phyloP scores from a whole-genome alignment of 345 rosid genomes.

The Eucalyptus marginata region DNA sequence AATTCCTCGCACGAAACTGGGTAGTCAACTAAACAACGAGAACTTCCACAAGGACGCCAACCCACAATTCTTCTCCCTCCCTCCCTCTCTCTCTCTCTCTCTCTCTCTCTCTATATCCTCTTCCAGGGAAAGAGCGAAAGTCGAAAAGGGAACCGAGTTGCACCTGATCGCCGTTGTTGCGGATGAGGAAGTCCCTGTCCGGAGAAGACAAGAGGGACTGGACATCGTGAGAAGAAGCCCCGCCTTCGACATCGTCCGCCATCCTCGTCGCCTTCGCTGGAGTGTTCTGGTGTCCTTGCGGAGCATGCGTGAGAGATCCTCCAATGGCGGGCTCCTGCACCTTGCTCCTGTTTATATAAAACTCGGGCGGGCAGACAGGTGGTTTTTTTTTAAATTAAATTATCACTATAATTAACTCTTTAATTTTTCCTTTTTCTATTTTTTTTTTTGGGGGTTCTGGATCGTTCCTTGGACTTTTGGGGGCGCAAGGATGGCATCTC shows the following conservation, averaged over 20 bases:
- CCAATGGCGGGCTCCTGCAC: neutral
- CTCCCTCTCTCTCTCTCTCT: too few relatives aligned
- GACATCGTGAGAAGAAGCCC: neutral
- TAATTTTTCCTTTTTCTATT: neutral
- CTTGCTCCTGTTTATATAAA: neutral
- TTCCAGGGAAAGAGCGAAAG: neutral
- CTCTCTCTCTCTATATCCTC: too few relatives aligned
- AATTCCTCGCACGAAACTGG: neutral
- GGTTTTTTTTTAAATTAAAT: too few relatives aligned
- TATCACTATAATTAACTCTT: neutral
- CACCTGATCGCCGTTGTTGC: slow-evolving; percentile 52
- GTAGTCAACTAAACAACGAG: neutral
- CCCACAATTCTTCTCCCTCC: neutral
- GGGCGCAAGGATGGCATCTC: too few relatives aligned
- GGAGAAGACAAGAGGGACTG: slow-evolving; percentile 37
- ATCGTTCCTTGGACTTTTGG: too few relatives aligned
- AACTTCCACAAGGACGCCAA: neutral
- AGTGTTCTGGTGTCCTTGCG: neutral
- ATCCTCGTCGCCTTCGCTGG: neutral
- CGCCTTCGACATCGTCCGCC: neutral
- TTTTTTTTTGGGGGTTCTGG: fast-evolving
- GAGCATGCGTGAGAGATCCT: neutral
- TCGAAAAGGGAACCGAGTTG: neutral
- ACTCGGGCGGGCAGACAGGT: neutral
- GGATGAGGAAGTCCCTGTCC: slow-evolving; percentile 45